Base-by-base conservation (phyloP, 2,329 filamentous ascomycete species). In the Malbranchea zuffiana region DNA sequence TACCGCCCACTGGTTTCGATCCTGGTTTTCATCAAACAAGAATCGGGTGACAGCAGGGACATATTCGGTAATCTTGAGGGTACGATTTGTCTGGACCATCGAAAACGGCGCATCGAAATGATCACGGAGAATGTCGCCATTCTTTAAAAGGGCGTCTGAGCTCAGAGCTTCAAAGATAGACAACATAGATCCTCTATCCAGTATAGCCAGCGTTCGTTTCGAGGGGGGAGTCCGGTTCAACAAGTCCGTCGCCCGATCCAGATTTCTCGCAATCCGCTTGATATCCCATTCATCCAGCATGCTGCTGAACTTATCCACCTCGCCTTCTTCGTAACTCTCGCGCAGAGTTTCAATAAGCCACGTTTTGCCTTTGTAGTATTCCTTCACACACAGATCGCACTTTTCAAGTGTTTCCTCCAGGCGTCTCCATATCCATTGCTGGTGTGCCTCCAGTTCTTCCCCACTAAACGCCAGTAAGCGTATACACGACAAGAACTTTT, bases 91-190 rank as follows among this genome's bases (percentile, higher is more conserved):
- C 57, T 88, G 83, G 2, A 92, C 76, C 15, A 85, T 71, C 47
- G 75, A 69, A 56, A 96, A 95, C 7, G 92, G 84, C 47, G 72
- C 75, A 54, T 94, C 82, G 54, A 96, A 94, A 46, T 78, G 69
- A 18, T 64, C 50, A 38, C 60, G 53, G 15, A 80, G 56, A 13
- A 70, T 58, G 12, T 62, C 57, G 38, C 74, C 69, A 44, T 72
- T 66, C 15, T 63, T 59, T 43, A 95, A 67, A 53, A 92, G 85
- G 1, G 80, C 71, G 47, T 86, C 75, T 56, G 82, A 93, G 56
- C 86, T 93, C 35, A 96, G 65, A 0, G 82, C 80, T 56, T 96
- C 88, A 50, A 92, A 94, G 19, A 96, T 74, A 7, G 84, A 80
- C 41, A 90, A 73, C 34, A 92, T 72, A 5, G 83, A 75, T 18